These are phyloP conservation scores for Amauroascus niger DNA, from an alignment of 2,329 filamentous ascomycete genomes.

Conservation along the genomic window DNA sequence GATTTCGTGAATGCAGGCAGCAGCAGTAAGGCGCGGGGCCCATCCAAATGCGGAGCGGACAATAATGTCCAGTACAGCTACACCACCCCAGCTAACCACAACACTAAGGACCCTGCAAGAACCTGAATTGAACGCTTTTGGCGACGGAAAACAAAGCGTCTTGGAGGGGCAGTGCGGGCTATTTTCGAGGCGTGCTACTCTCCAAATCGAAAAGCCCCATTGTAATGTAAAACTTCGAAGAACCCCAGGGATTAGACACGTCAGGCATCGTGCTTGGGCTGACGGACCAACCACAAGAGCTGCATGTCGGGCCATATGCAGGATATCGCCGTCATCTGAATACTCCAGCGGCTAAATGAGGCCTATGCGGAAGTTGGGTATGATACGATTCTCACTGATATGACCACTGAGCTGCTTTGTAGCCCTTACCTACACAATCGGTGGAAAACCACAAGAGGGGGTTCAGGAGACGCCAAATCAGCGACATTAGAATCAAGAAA, in stretches of 20 bases:
- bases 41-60: background rate
- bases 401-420: too few species aligned
- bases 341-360: background rate
- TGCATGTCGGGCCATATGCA: background rate
- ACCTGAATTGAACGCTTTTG: background rate
- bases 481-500: background rate
- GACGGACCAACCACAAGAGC: background rate
- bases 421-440: too few species aligned
- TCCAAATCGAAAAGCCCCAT: background rate
- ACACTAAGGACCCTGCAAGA: background rate
- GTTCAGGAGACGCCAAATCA: background rate
- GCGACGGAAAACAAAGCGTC: background rate
- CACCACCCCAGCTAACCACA: background rate
- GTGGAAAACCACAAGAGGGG: background rate
- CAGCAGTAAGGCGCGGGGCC: background rate
- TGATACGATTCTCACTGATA: background rate
- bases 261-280: conserved; percentile 4
- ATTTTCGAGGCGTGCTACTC: background rate
- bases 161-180: background rate
- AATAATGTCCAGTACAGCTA: background rate
- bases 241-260: background rate
- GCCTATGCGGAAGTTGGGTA: background rate
- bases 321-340: background rate
- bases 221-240: background rate
- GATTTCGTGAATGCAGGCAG: background rate